Base-by-base conservation (phyloP, 1,139 yeast species). In the Groenewaldozyma sp. region DNA sequence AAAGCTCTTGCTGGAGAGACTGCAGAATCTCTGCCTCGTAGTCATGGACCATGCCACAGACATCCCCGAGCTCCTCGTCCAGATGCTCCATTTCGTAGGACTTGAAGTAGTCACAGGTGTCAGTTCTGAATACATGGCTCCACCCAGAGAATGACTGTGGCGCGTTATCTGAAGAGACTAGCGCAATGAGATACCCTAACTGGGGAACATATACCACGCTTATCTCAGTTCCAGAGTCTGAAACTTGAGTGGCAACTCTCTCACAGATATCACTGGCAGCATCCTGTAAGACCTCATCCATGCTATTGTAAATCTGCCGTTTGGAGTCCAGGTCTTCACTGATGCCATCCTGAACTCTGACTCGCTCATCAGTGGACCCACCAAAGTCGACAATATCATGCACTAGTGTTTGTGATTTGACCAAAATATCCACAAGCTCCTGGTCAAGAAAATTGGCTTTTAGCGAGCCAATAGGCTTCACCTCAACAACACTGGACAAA, bases 91-190 rank as follows among this genome's bases (percentile, higher is more conserved):
- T 70, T 54, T 18, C 86, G 65, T 37, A 71, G 53, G 42, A 84
- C 94, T 40, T 75, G 70, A 37, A 77, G 76, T 48, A 78, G 77
- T 43, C 76, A 78, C 33, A 79, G 57, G 31, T 67, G 13, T 29
- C 33, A 9, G 33, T 29, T 5, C 10, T 16, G 13, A 29, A 29
- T 7, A 29, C 22, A n/a, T 14, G 20, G 10, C 13, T 29, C 33
- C 33, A 29, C 4, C 22, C 33, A 11, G 26, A 7, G 4, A 29
- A 21, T 18, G 33, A 17, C 14, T 13, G 17, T 9, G 13, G 22
- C 5, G 13, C 22, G 13, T 29, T n/a, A 16, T 29, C 22, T 6
- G 5, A 10, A 16, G 18, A 14, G 13, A 21, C 21, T n/a, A 14
- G 7, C 13, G 33, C 20, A 5, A 18, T 18, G 4, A 29, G 19